Evolutionary conservation across 148 eudicot genomes (phyloP).

Genomic region (Amaranthus hypochondriacus): DNA sequence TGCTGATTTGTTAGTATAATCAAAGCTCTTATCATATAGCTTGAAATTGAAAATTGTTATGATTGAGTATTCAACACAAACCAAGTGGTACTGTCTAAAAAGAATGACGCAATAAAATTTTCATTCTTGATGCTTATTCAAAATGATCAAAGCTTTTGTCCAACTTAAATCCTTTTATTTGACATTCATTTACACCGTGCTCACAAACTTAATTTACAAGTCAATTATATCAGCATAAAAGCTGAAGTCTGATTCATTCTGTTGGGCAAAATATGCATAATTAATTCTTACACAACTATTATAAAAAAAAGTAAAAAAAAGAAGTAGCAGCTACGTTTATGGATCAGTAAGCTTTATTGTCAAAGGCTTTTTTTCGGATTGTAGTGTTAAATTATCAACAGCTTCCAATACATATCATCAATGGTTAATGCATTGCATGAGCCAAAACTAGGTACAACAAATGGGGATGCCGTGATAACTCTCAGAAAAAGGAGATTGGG

Average conservation of each 20-base stretch:
- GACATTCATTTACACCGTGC: neutral
- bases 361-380: too few relatives aligned
- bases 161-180: neutral
- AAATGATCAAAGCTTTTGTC: neutral
- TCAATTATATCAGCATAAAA: too few relatives aligned
- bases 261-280: too few relatives aligned
- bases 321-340: too few relatives aligned
- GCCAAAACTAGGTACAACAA: neutral
- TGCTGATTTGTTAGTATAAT: too few relatives aligned
- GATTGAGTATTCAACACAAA: neutral
- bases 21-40: neutral
- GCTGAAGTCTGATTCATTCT: too few relatives aligned
- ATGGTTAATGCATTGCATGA: neutral
- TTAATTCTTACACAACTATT: too few relatives aligned
- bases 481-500: neutral
- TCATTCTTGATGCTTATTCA: too few relatives aligned
- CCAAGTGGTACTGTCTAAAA: neutral
- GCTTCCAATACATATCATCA: neutral
- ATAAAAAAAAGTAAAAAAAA: too few relatives aligned
- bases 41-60: neutral
- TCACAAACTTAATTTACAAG: too few relatives aligned
- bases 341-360: too few relatives aligned
- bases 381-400: too few relatives aligned
- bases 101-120: neutral
- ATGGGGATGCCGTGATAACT: neutral